phyloP scores from a whole-genome alignment of 176 grass and related monocot genomes.

The Bolboschoenus planiculmis region DNA sequence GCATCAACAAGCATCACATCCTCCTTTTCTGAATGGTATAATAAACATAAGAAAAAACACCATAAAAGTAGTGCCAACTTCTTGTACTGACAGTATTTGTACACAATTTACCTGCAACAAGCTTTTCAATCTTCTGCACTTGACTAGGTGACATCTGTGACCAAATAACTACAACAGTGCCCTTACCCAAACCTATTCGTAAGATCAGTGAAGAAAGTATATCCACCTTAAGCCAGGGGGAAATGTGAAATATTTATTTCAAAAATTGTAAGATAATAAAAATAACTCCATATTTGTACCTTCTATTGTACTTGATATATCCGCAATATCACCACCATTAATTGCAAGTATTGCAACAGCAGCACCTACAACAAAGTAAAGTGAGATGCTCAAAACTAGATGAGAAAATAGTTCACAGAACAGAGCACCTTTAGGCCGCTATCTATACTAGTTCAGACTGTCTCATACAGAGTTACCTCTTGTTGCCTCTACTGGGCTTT shows the following conservation, averaged over 20 bases:
- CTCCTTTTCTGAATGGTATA: conserved; percentile 46
- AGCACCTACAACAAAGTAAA: conserved; percentile 36
- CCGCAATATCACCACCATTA: conserved; percentile 31
- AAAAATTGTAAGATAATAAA: background rate
- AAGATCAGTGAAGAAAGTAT: conserved; percentile 16
- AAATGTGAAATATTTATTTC: background rate
- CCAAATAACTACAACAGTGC: conserved; percentile 44
- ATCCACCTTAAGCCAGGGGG: background rate
- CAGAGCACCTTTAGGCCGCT: background rate
- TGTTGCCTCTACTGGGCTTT: conserved; percentile 7
- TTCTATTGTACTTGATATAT: conserved; percentile 44
- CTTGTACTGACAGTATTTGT: background rate
- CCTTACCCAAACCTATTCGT: conserved; percentile 39
- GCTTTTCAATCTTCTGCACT: conserved; percentile 49
- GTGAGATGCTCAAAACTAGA: background rate
- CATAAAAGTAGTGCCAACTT: background rate
- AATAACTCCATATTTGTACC: conserved; percentile 38
- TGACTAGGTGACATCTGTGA: conserved; percentile 42
- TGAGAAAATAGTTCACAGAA: background rate
- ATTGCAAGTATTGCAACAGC: conserved; percentile 40
- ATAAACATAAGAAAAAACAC: background rate
- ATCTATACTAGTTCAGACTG: background rate
- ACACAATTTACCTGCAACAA: conserved; percentile 48
- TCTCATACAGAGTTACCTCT: conserved; percentile 21
- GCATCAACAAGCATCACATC: conserved; percentile 47